Evolutionary conservation across 441 rosid species (phyloP), one percentile per base, ranked within the genome.

Genomic region (Adansonia rubrostipa): DNA sequence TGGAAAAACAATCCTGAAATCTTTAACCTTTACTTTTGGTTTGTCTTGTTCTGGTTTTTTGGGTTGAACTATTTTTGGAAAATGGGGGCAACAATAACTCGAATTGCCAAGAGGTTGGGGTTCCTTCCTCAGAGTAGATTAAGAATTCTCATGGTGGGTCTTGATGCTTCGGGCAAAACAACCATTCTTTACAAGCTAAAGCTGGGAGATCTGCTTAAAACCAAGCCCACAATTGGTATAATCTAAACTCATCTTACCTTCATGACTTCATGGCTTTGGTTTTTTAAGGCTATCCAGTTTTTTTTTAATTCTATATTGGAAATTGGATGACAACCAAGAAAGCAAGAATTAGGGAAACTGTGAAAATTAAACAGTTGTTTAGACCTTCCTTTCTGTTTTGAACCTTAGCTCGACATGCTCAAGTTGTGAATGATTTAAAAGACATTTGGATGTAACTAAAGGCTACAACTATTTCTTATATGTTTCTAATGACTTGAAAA

Each of bases 161-260:
- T 94, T 75, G 94, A 94, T 80, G 88, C 80, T 81, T 90, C 96
- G 1, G 94, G 97, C 72, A 92, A 94, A 81, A 88, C 97, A 67
- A 87, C 93, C 73, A 87, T 92, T 78, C 87, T 94, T 61, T 90
- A 83, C 87, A 92, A 88, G 87, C 87, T 92, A 9, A 91, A 86
- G 86, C 90, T 91, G 8, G 97, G 98, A 60, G 89, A 89, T 6
- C 74, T 85, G n/a, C 88, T 92, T 67, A 80, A 86, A 53, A 87
- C 93, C 3, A 64, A 77, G 6, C 90, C 93, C 47, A 94, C 96
- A 24, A 87, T 91, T 0, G 97, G 96, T 91, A 88, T 57, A 19
- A n/a, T 70, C 48, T 77, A 17, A 63, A 73, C 42, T 33, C 48
- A 58, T 24, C 56, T 48, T 28, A 15, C 51, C 24, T 17, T 36